A percentile compares a stretch with the other conserved stretches of the same genome.
Conservation (phyloP, 768 basidiomycete species). For the Leccinum pellstonianum region DNA sequence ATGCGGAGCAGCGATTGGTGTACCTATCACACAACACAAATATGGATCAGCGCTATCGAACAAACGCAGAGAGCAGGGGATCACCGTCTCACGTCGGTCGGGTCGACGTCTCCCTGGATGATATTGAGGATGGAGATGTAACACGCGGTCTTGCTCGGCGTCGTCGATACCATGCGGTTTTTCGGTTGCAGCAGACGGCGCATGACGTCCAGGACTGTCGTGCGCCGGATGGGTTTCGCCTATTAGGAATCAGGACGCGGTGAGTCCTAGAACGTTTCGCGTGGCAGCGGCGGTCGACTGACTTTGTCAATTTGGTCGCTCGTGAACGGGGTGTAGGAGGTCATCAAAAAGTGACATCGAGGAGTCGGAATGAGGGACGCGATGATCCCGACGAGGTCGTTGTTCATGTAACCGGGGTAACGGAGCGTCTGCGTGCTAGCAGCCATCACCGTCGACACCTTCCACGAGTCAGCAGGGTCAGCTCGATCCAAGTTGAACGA, state of each 20-base stretch:
- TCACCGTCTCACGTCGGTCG: slow-evolving; percentile 70
- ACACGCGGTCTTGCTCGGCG: slow-evolving; percentile 88
- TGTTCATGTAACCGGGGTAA: slow-evolving; percentile 99
- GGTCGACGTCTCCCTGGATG: slow-evolving; percentile 98
- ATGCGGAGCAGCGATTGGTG: slow-evolving; percentile 97
- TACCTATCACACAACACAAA: slow-evolving; percentile 49
- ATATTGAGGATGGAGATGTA: slow-evolving; percentile 98
- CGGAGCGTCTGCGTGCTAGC: slow-evolving; percentile 95
- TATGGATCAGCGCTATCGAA: neutral
- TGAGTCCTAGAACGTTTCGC: neutral
- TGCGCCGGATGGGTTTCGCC: slow-evolving; percentile 95
- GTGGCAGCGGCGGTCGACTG: slow-evolving; percentile 13
- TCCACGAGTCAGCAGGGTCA: slow-evolving; percentile 3
- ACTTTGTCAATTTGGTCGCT: slow-evolving; percentile 97
- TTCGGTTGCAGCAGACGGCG: slow-evolving; percentile 95
- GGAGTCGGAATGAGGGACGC: slow-evolving; percentile 97
- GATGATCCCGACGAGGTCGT: slow-evolving; percentile 95
- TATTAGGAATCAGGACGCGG: slow-evolving; percentile 37
- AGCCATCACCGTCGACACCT: slow-evolving; percentile 98
- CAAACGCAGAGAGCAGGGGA: neutral
- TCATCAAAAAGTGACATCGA: slow-evolving; percentile 97
- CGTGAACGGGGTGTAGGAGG: slow-evolving; percentile 97
- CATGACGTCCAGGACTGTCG: slow-evolving; percentile 98
- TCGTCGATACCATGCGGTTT: slow-evolving; percentile 96
- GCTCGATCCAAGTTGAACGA: neutral